Base-by-base conservation (phyloP, 805 yeast genomes). In the Sugiyamaella boreocaroliniensis region DNA sequence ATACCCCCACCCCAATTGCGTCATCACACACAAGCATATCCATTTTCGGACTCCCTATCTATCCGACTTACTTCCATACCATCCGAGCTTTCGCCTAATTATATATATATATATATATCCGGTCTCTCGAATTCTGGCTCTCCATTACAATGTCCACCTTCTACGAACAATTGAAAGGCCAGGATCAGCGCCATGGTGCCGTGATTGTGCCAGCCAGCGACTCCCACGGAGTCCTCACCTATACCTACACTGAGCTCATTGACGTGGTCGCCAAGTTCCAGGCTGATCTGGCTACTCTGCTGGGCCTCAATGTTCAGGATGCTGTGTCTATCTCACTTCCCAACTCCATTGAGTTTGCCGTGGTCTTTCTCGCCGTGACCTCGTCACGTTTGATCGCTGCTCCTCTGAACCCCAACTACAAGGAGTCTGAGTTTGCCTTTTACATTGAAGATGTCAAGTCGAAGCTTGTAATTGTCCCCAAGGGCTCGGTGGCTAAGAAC, bases 401-500 rank as follows among this genome's bases (percentile, higher is more conserved):
- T 1, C 90, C 90, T 12, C 70, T 84, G 63, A 85, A 84, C 61
- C 78, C 87, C 14, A 74, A 75, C 50, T 83, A 82, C 65, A 81
- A 77, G 61, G 76, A 78, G 59, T 59, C 68, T 34, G 90, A 84
- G 66, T 80, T 82, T 63, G 81, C 80, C 60, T 81, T 82, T 65
- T 83, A 83, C 63, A 68, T 85, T 47, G 77, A 74, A 43, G 89
- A 84, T 61, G 68, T 84, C 58, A 69, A 77, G 58, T 75, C 86
- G 7, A 72, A 72, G 49, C 80, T 81, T 22, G 72, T 84, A 29
- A 68, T 83, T 54, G 85, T 83, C 9, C 81, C 85, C 26, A 66
- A 68, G 51, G 85, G 83, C 40, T 67, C 77, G 0, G 74, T 70
- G 46, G 58, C 61, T 11, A 55, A 66, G 26, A 58, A 62, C 20